These are phyloP conservation scores for Apophysomyces ossiformis DNA, from an alignment of 371 early-diverging fungal species.

Conservation along the genomic window DNA sequence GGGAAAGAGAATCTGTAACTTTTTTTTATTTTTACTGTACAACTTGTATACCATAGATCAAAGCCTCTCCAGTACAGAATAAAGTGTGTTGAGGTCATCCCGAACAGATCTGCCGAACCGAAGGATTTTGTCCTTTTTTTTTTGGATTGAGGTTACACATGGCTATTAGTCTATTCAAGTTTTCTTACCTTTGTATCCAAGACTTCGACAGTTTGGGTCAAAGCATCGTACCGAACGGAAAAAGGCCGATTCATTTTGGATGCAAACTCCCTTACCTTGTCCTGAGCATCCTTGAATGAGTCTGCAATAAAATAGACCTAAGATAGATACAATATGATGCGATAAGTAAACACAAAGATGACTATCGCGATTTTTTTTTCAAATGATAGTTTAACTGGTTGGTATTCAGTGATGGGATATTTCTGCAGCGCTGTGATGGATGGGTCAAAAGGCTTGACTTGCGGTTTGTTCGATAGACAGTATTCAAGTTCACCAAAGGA, in stretches of 20 bases:
- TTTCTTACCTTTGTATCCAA: slow-evolving; percentile 69
- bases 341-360: neutral
- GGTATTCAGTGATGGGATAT: slow-evolving; percentile 95
- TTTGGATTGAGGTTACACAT: slow-evolving; percentile 4
- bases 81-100: slow-evolving; percentile 60
- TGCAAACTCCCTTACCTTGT: slow-evolving; percentile 89
- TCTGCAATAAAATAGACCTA: slow-evolving; percentile 92
- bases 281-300: slow-evolving; percentile 91
- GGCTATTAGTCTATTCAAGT: neutral
- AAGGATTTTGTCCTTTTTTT: slow-evolving; percentile 58
- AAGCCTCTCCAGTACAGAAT: slow-evolving; percentile 60
- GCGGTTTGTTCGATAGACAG: slow-evolving; percentile 80
- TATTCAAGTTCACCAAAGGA: slow-evolving; percentile 97
- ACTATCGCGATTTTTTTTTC: no score
- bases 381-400: slow-evolving; percentile 63
- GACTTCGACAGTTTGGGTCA: slow-evolving; percentile 90
- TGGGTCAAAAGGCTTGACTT: slow-evolving; percentile 86
- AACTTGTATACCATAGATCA: neutral
- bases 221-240: slow-evolving; percentile 90
- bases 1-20: neutral
- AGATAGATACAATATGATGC: neutral
- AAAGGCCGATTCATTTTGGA: slow-evolving; percentile 81
- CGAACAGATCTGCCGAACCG: slow-evolving; percentile 66
- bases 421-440: slow-evolving; percentile 76
- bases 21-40: neutral